Evolutionary conservation across 495 filamentous ascomycete species (phyloP).

Genomic region (Penicillium dipodomyicola): DNA sequence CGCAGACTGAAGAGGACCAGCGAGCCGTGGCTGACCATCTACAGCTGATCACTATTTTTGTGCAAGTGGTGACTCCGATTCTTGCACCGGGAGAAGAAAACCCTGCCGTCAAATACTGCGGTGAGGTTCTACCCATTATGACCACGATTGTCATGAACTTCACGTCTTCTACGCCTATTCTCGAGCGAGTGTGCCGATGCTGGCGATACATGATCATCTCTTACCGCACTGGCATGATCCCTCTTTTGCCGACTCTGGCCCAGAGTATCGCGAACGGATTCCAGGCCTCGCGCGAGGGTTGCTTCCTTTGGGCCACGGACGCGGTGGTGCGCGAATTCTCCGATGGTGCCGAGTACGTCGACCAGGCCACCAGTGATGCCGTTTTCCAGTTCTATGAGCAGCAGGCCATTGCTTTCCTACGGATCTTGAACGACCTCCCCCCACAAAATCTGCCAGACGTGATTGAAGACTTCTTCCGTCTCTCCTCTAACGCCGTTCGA

Average conservation of each 20-base stretch:
- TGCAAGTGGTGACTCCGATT: conserved; percentile 75
- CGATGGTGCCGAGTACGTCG: conserved; percentile 80
- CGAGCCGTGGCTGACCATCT: conserved; percentile 80
- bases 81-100: conserved; percentile 71
- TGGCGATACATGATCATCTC: conserved; percentile 96
- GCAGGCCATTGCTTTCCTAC: conserved; percentile 82
- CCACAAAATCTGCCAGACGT: conserved; percentile 90
- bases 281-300: conserved; percentile 81
- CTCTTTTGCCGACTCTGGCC: conserved; percentile 79
- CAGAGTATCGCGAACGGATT: conserved; percentile 85
- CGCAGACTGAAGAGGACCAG: conserved; percentile 75
- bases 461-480: conserved; percentile 97
- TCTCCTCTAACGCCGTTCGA: conserved; percentile 83
- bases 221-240: conserved; percentile 83
- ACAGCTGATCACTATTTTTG: conserved; percentile 86
- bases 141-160: conserved; percentile 83
- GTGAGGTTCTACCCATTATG: conserved; percentile 85
- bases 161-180: conserved; percentile 76
- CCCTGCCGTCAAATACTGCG: conserved; percentile 93
- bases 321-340: conserved; percentile 94
- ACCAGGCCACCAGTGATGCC: conserved; percentile 73
- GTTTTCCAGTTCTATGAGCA: conserved; percentile 95
- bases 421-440: conserved; percentile 79
- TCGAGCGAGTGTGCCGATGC: conserved; percentile 89
- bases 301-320: conserved; percentile 95